These are phyloP conservation scores for Fusarium bulbicola DNA, from an alignment of 2,329 filamentous ascomycete species.

Conservation along the genomic window DNA sequence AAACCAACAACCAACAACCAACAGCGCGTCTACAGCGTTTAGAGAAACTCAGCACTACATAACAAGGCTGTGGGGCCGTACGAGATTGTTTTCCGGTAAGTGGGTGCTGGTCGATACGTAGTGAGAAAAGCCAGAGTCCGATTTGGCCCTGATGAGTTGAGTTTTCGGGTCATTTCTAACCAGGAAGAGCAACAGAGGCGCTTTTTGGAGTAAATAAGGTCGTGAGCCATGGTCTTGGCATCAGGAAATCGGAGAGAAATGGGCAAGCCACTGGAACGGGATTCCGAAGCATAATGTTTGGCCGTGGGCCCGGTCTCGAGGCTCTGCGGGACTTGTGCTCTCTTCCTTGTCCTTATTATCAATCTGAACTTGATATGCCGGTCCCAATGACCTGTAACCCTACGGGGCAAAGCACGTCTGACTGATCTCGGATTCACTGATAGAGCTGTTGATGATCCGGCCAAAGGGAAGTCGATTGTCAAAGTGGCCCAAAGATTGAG, in stretches of 20 bases:
- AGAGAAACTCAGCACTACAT: not conserved
- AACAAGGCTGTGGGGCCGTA: not conserved
- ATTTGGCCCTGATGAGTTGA: not conserved
- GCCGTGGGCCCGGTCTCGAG: no score
- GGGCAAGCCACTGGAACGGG: not conserved
- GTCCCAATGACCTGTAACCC: no score
- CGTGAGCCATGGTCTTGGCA: not conserved
- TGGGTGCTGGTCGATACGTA: not conserved
- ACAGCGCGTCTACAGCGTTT: constrained; percentile 10
- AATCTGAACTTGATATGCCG: not conserved
- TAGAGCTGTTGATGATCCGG: not conserved
- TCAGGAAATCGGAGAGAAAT: not conserved
- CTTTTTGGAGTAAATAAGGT: not conserved
- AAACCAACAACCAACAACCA: not conserved
- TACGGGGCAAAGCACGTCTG: not conserved
- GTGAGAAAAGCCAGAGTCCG: not conserved
- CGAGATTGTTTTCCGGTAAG: not conserved
- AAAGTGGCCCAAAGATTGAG: not conserved
- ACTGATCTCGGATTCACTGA: not conserved
- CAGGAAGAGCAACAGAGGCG: not conserved
- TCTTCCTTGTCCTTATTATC: not conserved
- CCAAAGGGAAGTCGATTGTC: not conserved
- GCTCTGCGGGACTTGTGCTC: not conserved
- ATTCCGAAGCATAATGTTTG: not conserved
- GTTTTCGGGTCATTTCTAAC: not conserved